Conservation (phyloP, 306 rosid species). For the Trifolium subterraneum region DNA sequence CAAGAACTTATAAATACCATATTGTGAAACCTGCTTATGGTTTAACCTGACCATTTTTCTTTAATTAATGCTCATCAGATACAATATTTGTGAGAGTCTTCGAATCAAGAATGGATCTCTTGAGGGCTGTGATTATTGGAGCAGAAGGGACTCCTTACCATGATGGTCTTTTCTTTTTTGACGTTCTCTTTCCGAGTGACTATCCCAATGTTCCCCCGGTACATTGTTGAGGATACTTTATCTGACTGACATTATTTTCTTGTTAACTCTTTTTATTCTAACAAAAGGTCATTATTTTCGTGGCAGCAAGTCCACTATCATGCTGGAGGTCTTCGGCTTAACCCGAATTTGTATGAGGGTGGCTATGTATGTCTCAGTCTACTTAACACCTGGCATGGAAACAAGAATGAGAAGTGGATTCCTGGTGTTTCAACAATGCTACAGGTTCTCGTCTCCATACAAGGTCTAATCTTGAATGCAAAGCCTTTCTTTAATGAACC, state of each 20-base stretch:
- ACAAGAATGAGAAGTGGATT: slow-evolving; percentile 78
- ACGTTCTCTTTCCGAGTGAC: slow-evolving; percentile 70
- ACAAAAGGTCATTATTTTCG: slow-evolving; percentile 32
- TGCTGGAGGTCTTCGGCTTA: slow-evolving; percentile 85
- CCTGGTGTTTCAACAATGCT: slow-evolving; percentile 83
- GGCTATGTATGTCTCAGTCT: slow-evolving; percentile 98
- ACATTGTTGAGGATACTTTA: no score
- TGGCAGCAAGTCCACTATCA: slow-evolving; percentile 76
- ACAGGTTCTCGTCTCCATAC: slow-evolving; percentile 91
- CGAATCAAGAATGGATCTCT: slow-evolving; percentile 87
- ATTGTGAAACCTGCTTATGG: slow-evolving; percentile 1
- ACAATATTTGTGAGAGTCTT: slow-evolving; percentile 81
- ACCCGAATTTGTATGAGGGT: slow-evolving; percentile 80
- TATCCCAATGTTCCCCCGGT: slow-evolving; percentile 90
- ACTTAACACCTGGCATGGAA: slow-evolving; percentile 85
- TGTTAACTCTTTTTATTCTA: slow-evolving; percentile 32
- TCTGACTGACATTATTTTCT: slow-evolving; percentile 3
- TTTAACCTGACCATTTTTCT: background rate
- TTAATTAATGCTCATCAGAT: slow-evolving; percentile 50
- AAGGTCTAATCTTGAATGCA: slow-evolving; percentile 82
- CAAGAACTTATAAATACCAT: slow-evolving; percentile 10
- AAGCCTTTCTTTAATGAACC: slow-evolving; percentile 95
- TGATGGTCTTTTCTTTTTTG: slow-evolving; percentile 93
- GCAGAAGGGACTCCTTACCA: slow-evolving; percentile 98
- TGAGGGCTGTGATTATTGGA: slow-evolving; percentile 94